These are phyloP conservation scores for Parastagonospora avenae DNA, from an alignment of 2,329 filamentous ascomycete species.

Conservation along the genomic window DNA sequence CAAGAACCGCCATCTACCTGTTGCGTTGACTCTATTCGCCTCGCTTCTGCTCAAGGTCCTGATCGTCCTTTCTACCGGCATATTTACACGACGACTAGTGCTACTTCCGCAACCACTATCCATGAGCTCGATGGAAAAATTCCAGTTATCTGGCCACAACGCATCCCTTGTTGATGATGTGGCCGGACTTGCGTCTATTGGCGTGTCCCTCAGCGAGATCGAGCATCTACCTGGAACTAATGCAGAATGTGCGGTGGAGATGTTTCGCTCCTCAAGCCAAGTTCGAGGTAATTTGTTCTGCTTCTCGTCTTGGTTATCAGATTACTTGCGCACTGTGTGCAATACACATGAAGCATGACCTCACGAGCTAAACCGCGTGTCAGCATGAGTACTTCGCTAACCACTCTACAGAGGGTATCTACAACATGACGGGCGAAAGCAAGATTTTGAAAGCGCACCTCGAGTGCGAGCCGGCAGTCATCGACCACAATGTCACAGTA, in stretches of 20 bases:
- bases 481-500: background rate
- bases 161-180: background rate
- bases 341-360: no score
- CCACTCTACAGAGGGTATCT: background rate
- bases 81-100: background rate
- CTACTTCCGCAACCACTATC: background rate
- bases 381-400: background rate
- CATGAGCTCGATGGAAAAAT: background rate
- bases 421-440: background rate
- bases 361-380: background rate
- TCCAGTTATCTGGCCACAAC: background rate
- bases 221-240: constrained; percentile 1
- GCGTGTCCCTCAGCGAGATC: background rate
- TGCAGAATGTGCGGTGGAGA: background rate
- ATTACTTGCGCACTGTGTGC: no score
- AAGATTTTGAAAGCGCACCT: background rate
- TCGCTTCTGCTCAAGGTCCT: background rate
- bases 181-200: background rate
- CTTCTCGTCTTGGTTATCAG: no score
- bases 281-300: background rate
- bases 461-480: background rate
- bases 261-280: background rate
- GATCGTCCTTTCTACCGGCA: background rate
- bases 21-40: background rate
- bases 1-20: background rate